Evolutionary conservation across 129 eudicot genomes (phyloP).

Genomic region (Flaveria linearis): DNA sequence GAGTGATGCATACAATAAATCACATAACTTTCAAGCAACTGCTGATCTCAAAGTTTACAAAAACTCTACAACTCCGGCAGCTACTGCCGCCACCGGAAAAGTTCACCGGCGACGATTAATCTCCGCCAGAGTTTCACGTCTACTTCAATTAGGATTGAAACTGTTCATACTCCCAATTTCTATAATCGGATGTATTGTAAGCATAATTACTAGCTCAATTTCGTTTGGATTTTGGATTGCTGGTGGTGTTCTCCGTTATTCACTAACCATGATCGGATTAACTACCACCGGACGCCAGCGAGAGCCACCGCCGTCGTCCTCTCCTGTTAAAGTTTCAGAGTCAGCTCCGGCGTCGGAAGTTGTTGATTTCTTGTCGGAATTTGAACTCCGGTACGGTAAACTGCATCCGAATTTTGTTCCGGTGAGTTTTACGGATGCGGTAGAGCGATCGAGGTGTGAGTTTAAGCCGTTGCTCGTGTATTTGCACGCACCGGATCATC

Average conservation of each 20-base stretch:
- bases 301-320: conserved; percentile 12
- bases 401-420: conserved; percentile 52
- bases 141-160: conserved; percentile 65
- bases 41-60: too few species aligned
- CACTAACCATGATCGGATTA: conserved; percentile 50
- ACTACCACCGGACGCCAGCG: conserved; percentile 28
- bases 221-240: conserved; percentile 73
- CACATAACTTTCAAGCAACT: too few species aligned
- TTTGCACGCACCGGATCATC: conserved; percentile 81
- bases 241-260: conserved; percentile 57
- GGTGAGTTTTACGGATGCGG: conserved; percentile 72
- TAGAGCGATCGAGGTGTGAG: conserved; percentile 39
- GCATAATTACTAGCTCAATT: conserved; percentile 59
- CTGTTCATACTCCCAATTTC: conserved; percentile 67
- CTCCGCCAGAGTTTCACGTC: conserved; percentile 24
- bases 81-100: conserved; percentile 4
- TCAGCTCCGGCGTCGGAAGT: conserved; percentile 60
- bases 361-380: conserved; percentile 45
- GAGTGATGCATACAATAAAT: conserved; percentile 10
- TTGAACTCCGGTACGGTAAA: conserved; percentile 61
- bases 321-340: conserved; percentile 19
- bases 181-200: conserved; percentile 51
- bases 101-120: conserved; percentile 30
- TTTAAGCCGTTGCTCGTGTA: conserved; percentile 69
- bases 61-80: not conserved